Conservation (phyloP, 257 asterid genomes). For the Rauvolfia tetraphylla region DNA sequence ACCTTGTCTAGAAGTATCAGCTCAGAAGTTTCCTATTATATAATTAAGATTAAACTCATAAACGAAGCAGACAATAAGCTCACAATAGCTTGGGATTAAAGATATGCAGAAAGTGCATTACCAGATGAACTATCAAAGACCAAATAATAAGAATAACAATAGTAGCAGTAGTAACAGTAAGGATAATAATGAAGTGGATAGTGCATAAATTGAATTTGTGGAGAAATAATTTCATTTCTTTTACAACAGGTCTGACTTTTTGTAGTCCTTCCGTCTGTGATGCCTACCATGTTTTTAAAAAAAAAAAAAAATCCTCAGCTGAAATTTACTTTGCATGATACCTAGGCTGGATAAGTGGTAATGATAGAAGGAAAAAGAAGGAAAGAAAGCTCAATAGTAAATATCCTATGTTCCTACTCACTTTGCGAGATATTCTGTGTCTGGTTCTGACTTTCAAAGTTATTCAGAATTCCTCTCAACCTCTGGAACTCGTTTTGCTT, state of each 20-base stretch:
- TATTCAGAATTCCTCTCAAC: not conserved
- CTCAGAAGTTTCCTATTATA: not conserved
- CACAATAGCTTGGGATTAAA: too few relatives aligned
- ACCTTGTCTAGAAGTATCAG: not conserved
- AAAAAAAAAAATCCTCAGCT: too few relatives aligned
- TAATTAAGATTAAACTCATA: not conserved
- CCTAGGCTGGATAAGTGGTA: not conserved
- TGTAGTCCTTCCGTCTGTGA: not conserved
- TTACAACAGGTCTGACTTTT: too few relatives aligned
- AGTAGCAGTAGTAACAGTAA: too few relatives aligned
- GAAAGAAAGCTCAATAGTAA: not conserved
- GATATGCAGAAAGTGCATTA: too few relatives aligned
- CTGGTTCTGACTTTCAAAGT: not conserved
- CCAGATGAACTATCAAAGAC: too few relatives aligned
- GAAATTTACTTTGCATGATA: not conserved
- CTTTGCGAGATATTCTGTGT: not conserved
- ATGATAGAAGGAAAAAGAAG: not conserved
- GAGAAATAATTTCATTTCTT: too few relatives aligned
- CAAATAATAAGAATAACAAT: not conserved
- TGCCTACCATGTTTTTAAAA: too few relatives aligned
- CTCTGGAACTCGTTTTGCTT: not conserved
- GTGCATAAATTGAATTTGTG: too few relatives aligned
- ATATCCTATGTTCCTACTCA: not conserved
- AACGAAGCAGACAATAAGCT: too few relatives aligned
- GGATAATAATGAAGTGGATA: too few relatives aligned